Percentiles rank a stretch among this genome's conserved stretches.
Conservation (phyloP, 202 grass and related monocot species). For the Carex arenaria region DNA sequence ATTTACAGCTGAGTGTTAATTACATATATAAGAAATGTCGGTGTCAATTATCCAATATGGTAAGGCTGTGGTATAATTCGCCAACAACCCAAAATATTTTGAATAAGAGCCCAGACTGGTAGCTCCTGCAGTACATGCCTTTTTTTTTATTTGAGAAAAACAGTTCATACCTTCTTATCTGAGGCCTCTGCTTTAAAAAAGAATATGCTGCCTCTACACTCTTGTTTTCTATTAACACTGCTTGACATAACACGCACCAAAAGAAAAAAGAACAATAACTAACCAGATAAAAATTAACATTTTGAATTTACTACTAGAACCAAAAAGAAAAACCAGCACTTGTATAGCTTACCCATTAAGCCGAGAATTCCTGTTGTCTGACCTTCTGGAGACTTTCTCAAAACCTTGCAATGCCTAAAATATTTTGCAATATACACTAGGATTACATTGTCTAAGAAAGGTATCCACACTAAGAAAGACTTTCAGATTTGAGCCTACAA, state of each 20-base stretch:
- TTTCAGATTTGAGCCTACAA: background rate
- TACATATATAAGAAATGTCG: background rate
- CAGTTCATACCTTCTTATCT: conserved; percentile 64
- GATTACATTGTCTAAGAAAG: conserved; percentile 5
- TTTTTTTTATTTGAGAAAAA: conserved; percentile 20
- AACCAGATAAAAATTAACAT: conserved; percentile 11
- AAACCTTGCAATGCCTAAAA: conserved; percentile 2
- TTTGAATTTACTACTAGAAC: background rate
- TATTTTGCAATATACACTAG: background rate
- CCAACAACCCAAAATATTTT: background rate
- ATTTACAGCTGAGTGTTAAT: background rate
- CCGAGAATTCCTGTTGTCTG: conserved; percentile 27
- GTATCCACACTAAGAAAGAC: background rate
- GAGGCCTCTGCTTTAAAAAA: conserved; percentile 59
- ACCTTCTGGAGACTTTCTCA: background rate
- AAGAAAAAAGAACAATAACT: background rate
- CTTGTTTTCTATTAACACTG: conserved; percentile 35
- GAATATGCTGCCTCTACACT: conserved; percentile 32
- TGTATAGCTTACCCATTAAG: conserved; percentile 46
- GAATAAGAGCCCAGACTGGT: background rate
- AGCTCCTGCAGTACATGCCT: conserved; percentile 33
- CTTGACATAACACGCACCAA: conserved; percentile 19
- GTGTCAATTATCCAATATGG: background rate
- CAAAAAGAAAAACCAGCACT: background rate
- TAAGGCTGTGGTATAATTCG: background rate